Percentiles rank a stretch among this genome's conserved stretches.
phyloP scores from a whole-genome alignment of 257 asterid species.

The Knoxia roxburghii region DNA sequence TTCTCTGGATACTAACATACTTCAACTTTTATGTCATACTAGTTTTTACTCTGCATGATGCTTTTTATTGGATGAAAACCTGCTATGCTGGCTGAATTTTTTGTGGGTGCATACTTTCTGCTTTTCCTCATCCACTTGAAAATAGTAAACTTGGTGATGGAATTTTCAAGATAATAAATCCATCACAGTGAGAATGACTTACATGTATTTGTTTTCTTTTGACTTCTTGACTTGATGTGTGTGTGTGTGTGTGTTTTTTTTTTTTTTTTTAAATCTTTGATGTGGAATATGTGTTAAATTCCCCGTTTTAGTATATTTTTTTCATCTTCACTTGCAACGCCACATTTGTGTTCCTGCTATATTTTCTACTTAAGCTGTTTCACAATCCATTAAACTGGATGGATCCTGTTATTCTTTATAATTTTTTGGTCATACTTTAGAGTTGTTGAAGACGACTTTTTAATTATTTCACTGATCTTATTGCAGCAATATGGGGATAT shows the following conservation, averaged over 20 bases:
- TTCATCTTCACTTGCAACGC: not conserved
- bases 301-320: not conserved
- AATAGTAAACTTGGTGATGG: not conserved
- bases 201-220: no score
- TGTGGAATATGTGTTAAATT: not conserved
- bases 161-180: not conserved
- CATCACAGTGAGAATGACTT: not conserved
- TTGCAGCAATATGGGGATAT: conserved; percentile 92
- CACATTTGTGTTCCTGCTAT: not conserved
- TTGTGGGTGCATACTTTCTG: not conserved
- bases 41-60: not conserved
- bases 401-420: no score
- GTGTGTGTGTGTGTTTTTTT: no score
- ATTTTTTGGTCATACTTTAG: not conserved
- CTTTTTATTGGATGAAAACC: not conserved
- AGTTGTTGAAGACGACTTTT: not conserved
- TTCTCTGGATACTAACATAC: not conserved
- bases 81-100: not conserved
- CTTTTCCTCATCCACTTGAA: not conserved
- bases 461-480: conserved; percentile 3
- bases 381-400: no score
- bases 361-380: conserved; percentile 2
- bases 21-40: not conserved
- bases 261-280: not conserved
- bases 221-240: not conserved